Evolutionary conservation across 192 early-diverging fungal species (phyloP), one percentile per base, ranked within the genome.

Genomic region (Coemansia sp.): DNA sequence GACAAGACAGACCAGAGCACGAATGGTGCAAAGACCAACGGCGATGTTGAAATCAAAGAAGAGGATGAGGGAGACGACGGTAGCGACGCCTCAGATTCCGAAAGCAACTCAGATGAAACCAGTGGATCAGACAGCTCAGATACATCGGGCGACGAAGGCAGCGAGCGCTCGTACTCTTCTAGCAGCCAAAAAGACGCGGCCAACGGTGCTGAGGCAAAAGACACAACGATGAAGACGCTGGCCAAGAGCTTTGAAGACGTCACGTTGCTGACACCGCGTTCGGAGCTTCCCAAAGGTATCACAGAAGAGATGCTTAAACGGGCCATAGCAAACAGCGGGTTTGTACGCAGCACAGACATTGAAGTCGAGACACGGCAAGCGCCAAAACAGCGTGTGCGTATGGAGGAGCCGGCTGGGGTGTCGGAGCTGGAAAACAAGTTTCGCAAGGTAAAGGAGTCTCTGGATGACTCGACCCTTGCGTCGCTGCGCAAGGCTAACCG

Each of bases 401-500:
- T 59, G 1, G 72, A 60, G 19, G 72, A 68, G 53, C 72, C 72
- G 18, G 53, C 72, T 4, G 65, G 61, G 8, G 68, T 77, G 3
- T 77, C 73, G 7, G 73, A 77, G 54, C 64, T 77, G 2, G 73
- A 77, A 34, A 44, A 44, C 58, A 57, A 58, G 45, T 77, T 77
- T 35, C 63, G 73, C 42, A 62, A 39, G 1, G 73, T 77, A 18
- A 67, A 63, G 33, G 48, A 66, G 4, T 37, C 56, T 26, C 62
- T 78, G 14, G 72, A 68, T 27, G 67, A 72, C 40, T 78, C 77
- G 3, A 64, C 72, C 1, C 57, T 78, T 10, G 72, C 66, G 0
- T 66, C 66, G 34, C 55, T 78, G 15, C 65, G 67, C 56, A 63
- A 78, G 38, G 66, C 55, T 14, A 78, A 78, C 40, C 77, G 71